A percentile compares a stretch with the other conserved stretches of the same genome.
Conservation (phyloP, 2,329 filamentous ascomycete genomes). For the Epichloe typhina region DNA sequence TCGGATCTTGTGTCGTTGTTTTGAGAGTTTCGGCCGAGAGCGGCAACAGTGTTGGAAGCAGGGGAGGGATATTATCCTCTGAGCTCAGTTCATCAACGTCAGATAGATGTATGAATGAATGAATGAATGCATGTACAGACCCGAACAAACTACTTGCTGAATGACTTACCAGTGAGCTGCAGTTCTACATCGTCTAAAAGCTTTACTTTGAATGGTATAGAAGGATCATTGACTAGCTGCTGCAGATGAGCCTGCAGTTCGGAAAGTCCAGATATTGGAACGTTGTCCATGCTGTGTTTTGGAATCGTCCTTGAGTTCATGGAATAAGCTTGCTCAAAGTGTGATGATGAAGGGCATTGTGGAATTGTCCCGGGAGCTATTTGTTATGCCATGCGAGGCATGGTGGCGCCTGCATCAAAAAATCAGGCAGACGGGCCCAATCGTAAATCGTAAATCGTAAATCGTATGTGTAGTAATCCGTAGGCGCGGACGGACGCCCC, state of each 20-base stretch:
- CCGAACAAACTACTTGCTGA: background rate
- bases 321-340: too few species aligned
- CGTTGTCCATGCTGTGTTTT: conserved; percentile 24
- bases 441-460: too few species aligned
- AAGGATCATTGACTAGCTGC: conserved; percentile 30
- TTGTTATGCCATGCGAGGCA: too few species aligned
- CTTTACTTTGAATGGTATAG: conserved; percentile 29
- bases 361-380: too few species aligned
- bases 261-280: conserved; percentile 37
- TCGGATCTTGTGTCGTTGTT: conserved; percentile 35
- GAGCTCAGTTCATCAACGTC: background rate
- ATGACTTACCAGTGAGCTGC: conserved; percentile 36
- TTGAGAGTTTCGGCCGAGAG: conserved; percentile 40
- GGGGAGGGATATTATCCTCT: conserved; percentile 38
- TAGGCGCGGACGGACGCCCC: too few species aligned
- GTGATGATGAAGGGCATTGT: too few species aligned
- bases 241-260: conserved; percentile 42
- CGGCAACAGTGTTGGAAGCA: conserved; percentile 41
- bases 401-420: too few species aligned
- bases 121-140: too few species aligned
- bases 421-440: too few species aligned
- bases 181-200: conserved; percentile 47
- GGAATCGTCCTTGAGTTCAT: conserved; percentile 23
- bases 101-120: background rate
- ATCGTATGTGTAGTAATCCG: too few species aligned